Base-by-base conservation (phyloP, 352 stramenopile genomes). In the Salisapilia sapeloensis region DNA sequence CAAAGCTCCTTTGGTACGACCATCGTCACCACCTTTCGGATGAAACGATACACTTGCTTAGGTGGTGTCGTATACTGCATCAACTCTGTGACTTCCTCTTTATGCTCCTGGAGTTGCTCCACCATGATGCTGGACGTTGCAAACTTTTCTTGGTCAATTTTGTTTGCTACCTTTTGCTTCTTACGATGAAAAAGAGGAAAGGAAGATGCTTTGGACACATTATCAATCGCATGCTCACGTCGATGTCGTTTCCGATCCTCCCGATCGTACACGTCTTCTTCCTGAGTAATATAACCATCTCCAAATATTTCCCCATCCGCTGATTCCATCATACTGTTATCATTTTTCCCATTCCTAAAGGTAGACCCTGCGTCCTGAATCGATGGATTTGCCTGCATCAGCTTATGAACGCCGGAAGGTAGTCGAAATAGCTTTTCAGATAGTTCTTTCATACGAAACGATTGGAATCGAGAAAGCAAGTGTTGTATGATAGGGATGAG, bases 1-100 rank as follows among this genome's bases (percentile, higher is more conserved):
- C 67, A 82, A 2, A 83, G 2, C 14, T 55, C 44, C 36, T 78
- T 81, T 6, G 70, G 70, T 18, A 86, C 32, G 21, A 83, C 46
- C 5, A 14, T 12, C 24, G 53, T 42, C 11, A 79, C 10, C n/a
- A 81, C 25, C 15, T 74, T 72, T 8, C 65, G 53, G 10, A 79
- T 33, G 3, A 71, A 35, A 2, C 64, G 53, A 43, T 58, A 57
- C 6, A 83, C 51, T 8, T 43, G 46, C 12, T 54, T 47, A 36
- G 77, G 81, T 0, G 64, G 33, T 0, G 57, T 59, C 4, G 43
- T 36, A 39, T 63, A 67, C 6, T 42, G 38, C 6, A 74, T 17
- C 3, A 83, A 11, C 7, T 39, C 24, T 2, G 53, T 48, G 19
- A 86, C 76, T 19, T 65, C 51, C 2, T 42, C 40, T 26, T 62